Conservation (phyloP, 1,284 basidiomycete species). For the Apiotrichum mycotoxinovorans region DNA sequence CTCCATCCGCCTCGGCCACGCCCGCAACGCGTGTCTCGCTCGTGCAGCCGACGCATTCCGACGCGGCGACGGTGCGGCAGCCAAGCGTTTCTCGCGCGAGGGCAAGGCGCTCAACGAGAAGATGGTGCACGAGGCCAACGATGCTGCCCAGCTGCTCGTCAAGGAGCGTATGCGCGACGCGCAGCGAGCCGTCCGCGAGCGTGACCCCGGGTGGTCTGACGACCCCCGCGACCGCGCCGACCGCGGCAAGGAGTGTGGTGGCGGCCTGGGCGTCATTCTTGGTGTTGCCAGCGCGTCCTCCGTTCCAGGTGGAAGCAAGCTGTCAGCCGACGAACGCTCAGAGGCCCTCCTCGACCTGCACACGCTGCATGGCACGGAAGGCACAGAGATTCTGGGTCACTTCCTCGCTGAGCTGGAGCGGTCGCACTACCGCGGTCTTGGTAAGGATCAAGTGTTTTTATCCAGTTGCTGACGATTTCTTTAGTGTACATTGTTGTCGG, state of each 20-base stretch:
- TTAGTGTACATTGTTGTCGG: constrained; percentile 84
- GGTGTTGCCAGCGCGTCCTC: constrained; percentile 67
- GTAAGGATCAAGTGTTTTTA: constrained; percentile 53
- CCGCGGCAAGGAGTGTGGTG: constrained; percentile 74
- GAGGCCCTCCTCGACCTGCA: constrained; percentile 79
- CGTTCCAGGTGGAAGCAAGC: constrained; percentile 55
- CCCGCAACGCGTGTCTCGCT: constrained; percentile 89
- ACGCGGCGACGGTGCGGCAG: constrained; percentile 87
- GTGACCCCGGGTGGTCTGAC: constrained; percentile 72
- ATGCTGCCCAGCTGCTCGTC: constrained; percentile 73
- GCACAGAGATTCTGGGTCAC: constrained; percentile 82
- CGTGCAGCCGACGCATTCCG: constrained; percentile 93
- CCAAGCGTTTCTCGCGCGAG: constrained; percentile 87
- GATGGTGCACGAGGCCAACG: constrained; percentile 78
- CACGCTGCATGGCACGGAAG: constrained; percentile 85
- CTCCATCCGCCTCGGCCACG: constrained; percentile 84
- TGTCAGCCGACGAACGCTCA: constrained; percentile 73
- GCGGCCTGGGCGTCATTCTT: constrained; percentile 74
- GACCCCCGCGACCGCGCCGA: constrained; percentile 73
- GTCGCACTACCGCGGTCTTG: constrained; percentile 78
- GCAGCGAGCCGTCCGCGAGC: constrained; percentile 66
- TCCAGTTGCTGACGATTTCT: constrained; percentile 18
- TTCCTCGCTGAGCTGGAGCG: constrained; percentile 84
- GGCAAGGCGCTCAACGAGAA: constrained; percentile 87
- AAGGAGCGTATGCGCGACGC: constrained; percentile 70